A percentile compares a stretch with the other conserved stretches of the same genome.
Conservation (phyloP, 352 stramenopile species). For the Pythium coloratum region DNA sequence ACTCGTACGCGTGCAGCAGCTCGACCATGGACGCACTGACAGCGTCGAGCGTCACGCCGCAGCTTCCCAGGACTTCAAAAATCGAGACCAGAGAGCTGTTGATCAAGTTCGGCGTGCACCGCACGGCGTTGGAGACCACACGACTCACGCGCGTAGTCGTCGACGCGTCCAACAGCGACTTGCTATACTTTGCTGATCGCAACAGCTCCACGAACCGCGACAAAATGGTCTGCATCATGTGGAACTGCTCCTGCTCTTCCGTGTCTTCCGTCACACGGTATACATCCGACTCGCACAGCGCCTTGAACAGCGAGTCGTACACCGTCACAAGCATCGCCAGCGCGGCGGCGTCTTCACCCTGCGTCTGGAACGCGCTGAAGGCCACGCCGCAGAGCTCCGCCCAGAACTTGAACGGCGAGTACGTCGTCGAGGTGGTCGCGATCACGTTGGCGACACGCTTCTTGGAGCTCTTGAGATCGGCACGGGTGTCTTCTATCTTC, state of each 20-base stretch:
- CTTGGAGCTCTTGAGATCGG: constrained; percentile 69
- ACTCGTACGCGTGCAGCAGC: constrained; percentile 76
- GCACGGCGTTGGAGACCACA: constrained; percentile 59
- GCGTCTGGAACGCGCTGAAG: constrained; percentile 44
- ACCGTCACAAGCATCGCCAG: constrained; percentile 46
- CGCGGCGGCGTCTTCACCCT: neutral
- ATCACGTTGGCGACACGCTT: constrained; percentile 79
- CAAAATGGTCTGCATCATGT: constrained; percentile 77
- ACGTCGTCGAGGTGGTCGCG: constrained; percentile 66
- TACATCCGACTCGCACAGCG: constrained; percentile 65
- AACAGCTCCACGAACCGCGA: constrained; percentile 42
- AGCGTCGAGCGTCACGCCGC: constrained; percentile 7
- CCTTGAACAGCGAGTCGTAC: constrained; percentile 64
- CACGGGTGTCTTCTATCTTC: constrained; percentile 76
- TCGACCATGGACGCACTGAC: constrained; percentile 49
- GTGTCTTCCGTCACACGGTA: constrained; percentile 89
- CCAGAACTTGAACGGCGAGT: constrained; percentile 89
- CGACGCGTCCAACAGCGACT: neutral
- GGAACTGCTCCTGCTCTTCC: constrained; percentile 74
- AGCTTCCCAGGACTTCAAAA: constrained; percentile 52
- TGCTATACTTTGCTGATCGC: constrained; percentile 14
- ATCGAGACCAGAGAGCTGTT: constrained; percentile 63
- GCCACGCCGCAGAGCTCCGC: constrained; percentile 72
- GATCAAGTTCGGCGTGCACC: constrained; percentile 76
- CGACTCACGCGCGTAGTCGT: constrained; percentile 34